These are phyloP conservation scores for Artemisia tridentata DNA, from an alignment of 129 eudicot genomes.

Conservation along the genomic window DNA sequence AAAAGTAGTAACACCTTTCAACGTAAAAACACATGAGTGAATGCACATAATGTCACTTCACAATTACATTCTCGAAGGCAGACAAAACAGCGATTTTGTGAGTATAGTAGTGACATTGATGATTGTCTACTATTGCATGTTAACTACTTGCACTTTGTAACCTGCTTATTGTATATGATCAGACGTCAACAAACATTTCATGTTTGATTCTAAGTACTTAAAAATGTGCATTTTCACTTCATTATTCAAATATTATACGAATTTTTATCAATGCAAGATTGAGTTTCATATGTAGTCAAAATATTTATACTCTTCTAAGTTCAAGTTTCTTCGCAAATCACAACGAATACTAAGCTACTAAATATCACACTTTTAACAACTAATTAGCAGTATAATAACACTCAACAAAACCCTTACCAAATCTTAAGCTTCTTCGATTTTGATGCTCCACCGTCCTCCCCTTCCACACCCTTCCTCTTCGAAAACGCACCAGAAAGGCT, in stretches of 20 bases:
- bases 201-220: background rate
- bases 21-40: background rate
- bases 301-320: too few relatives aligned
- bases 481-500: slow-evolving; percentile 45
- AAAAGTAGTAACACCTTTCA: slow-evolving; percentile 2
- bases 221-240: background rate
- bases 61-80: slow-evolving; percentile 4
- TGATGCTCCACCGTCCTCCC: slow-evolving; percentile 20
- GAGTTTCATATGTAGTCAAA: too few relatives aligned
- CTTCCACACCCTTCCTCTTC: slow-evolving; percentile 50
- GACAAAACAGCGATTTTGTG: background rate
- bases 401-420: slow-evolving; percentile 44
- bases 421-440: slow-evolving; percentile 65
- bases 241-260: too few relatives aligned
- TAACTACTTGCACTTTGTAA: background rate
- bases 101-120: background rate
- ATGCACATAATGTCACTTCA: slow-evolving; percentile 3
- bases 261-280: too few relatives aligned
- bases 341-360: background rate
- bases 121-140: background rate
- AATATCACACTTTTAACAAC: background rate
- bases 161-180: background rate
- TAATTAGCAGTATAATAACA: background rate
- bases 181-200: background rate
- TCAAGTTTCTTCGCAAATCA: too few relatives aligned